These are phyloP conservation scores for Pyrus betulifolia DNA, from an alignment of 306 rosid genomes.

Conservation along the genomic window DNA sequence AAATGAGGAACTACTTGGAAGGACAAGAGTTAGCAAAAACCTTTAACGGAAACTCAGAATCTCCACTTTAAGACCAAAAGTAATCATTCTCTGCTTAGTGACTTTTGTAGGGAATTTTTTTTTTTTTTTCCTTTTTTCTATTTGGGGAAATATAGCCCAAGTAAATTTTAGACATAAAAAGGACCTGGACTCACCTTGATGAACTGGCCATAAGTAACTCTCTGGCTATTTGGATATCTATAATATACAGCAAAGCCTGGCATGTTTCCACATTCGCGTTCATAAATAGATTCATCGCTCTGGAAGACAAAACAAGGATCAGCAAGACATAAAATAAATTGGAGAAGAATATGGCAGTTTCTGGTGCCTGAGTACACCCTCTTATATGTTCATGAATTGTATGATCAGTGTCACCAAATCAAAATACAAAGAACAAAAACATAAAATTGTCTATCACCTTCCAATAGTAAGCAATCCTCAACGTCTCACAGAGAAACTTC, in stretches of 20 bases:
- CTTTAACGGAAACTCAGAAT: neutral
- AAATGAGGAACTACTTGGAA: neutral
- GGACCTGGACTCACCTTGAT: constrained; percentile 61
- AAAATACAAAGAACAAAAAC: neutral
- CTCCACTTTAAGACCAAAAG: neutral
- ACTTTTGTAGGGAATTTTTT: no score
- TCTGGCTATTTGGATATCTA: constrained; percentile 86
- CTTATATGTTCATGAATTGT: neutral
- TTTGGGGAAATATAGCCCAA: neutral
- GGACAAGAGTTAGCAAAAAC: neutral
- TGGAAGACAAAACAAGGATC: constrained; percentile 28
- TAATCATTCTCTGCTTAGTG: neutral
- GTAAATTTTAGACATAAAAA: neutral
- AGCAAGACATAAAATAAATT: neutral
- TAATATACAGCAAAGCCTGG: constrained; percentile 98
- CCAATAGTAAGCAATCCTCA: constrained; percentile 94
- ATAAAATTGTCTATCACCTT: constrained; percentile 48
- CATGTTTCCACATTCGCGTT: constrained; percentile 98
- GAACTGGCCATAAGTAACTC: constrained; percentile 90
- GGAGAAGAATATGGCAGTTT: neutral
- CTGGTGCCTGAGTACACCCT: neutral
- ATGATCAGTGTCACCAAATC: neutral
- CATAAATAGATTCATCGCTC: constrained; percentile 96
- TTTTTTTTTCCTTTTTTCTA: no score
- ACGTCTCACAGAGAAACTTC: constrained; percentile 83